Evolutionary conservation across 2,329 filamentous ascomycete species (phyloP), one percentile per base, ranked within the genome.

Genomic region (Pseudogymnoascus sp.): DNA sequence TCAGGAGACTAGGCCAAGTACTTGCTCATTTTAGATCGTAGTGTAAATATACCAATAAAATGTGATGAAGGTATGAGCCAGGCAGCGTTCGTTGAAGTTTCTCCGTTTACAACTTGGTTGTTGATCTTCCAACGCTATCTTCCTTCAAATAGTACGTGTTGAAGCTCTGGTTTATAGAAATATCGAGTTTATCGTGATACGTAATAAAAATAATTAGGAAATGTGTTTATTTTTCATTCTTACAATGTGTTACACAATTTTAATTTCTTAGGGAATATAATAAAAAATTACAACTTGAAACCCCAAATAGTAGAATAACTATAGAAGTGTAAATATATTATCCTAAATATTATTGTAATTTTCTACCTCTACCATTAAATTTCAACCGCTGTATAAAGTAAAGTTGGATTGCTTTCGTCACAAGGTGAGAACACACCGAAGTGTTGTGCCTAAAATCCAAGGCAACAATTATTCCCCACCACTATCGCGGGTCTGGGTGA

Each of bases 1-100:
- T 64, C 9, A 55, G 61, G 40, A 63, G 63, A 31, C 62, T 64
- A 23, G 62, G 55, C 31, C 62, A 59, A 28, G 58, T 64, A 35
- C 62, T 64, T 38, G 38, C 62, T 35, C 63, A 64, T 63, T 55
- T 64, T 25, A 60, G 31, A 8, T 40, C 33, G 33, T 55, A 55
- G 49, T 12, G 28, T 33, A 33, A 11, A 55, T 55, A 55, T 33
- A 33, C 28, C 25, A 33, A 18, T 12, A 55, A 28, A 33, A 33
- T 33, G 16, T 11, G 33, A 33, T 18, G 9, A 55, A 33, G 8
- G n/a, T 55, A 55, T 55, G 9, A 33, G 28, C 28, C 28, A 55
- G 25, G 25, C 31, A 52, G 6, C n/a, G 31, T 52, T 8, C 2
- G 21, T 52, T 11, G 14, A 28, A n/a, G 23, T 31, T 18, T 33